Conservation (phyloP, 495 filamentous ascomycete genomes). For the Trichodelitschia bisporula region DNA sequence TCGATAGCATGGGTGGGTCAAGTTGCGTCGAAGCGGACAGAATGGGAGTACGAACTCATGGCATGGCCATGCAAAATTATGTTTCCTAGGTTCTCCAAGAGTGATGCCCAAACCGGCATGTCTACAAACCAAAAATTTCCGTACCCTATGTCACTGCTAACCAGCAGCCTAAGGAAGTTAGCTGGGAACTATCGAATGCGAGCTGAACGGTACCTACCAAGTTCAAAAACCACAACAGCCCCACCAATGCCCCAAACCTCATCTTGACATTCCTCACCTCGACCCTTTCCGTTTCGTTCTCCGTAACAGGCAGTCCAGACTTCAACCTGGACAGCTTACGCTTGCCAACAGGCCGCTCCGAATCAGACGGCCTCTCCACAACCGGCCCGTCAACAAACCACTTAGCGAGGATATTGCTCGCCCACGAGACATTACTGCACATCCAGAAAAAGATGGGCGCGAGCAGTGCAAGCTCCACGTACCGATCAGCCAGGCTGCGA, state of each 20-base stretch:
- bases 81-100: too few species aligned
- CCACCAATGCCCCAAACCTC: not conserved
- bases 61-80: too few species aligned
- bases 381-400: constrained; percentile 2
- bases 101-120: too few species aligned
- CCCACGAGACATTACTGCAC: constrained; percentile 1
- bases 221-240: constrained; percentile 1
- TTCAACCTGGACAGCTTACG: not conserved
- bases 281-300: not conserved
- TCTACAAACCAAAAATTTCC: too few species aligned
- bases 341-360: not conserved
- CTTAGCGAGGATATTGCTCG: constrained; percentile 2
- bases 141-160: too few species aligned
- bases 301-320: too few species aligned
- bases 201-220: too few species aligned
- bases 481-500: constrained; percentile 5
- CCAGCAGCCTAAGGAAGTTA: too few species aligned
- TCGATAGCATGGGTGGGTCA: too few species aligned
- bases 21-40: too few species aligned
- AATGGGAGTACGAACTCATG: too few species aligned
- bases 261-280: not conserved
- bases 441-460: constrained; percentile 8
- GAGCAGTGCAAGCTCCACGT: constrained; percentile 7
- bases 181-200: too few species aligned
- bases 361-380: not conserved